A percentile compares a stretch with the other conserved stretches of the same genome.
Conservation (phyloP, 1,284 basidiomycete species). For the Fomes fomentarius region DNA sequence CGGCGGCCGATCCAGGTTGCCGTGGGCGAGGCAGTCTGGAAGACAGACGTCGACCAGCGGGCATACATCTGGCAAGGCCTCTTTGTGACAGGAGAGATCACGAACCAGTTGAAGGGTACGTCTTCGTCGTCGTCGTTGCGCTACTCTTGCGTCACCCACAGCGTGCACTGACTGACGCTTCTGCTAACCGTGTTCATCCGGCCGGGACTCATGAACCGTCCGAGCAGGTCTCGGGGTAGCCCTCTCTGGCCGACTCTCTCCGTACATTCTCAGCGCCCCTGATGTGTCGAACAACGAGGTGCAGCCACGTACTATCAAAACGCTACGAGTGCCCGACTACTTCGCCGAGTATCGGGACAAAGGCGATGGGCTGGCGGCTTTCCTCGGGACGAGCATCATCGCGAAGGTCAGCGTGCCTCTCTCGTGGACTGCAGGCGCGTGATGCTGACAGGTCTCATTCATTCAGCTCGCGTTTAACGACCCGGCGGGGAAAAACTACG, state of each 20-base stretch:
- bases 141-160: neutral
- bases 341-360: conserved; percentile 90
- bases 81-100: conserved; percentile 83
- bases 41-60: conserved; percentile 65
- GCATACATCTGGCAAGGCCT: conserved; percentile 81
- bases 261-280: conserved; percentile 67
- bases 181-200: conserved; percentile 1
- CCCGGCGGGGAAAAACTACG: conserved; percentile 63
- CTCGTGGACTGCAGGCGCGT: neutral
- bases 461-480: conserved; percentile 67
- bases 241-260: conserved; percentile 74
- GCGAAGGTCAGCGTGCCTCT: conserved; percentile 56
- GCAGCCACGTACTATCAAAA: conserved; percentile 69
- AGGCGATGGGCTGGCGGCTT: conserved; percentile 82
- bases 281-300: conserved; percentile 71
- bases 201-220: too few species aligned
- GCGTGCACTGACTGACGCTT: too few species aligned
- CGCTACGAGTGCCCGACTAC: conserved; percentile 86
- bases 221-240: conserved; percentile 66
- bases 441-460: conserved; percentile 13
- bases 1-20: conserved; percentile 61
- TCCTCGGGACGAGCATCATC: conserved; percentile 85
- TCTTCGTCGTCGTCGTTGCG: conserved; percentile 19
- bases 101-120: conserved; percentile 77
- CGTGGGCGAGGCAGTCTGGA: conserved; percentile 61